These are phyloP conservation scores for Camelina sativa DNA, from an alignment of 345 rosid genomes.

Conservation along the genomic window DNA sequence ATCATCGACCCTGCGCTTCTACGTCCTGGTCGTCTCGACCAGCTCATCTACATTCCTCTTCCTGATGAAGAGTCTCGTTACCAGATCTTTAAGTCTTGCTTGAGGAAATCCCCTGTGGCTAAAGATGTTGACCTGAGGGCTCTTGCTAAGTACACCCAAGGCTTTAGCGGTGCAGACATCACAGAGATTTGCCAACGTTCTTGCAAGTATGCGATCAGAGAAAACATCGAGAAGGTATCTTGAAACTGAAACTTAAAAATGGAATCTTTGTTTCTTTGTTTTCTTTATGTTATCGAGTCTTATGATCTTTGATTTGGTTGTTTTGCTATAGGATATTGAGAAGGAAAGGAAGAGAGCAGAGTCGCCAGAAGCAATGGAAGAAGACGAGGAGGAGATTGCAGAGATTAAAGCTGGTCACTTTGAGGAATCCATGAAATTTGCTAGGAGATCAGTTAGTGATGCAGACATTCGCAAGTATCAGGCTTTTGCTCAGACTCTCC, in stretches of 20 bases:
- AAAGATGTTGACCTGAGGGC: slow-evolving; percentile 69
- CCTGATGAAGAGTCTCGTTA: slow-evolving; percentile 70
- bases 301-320: slow-evolving; percentile 3
- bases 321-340: slow-evolving; percentile 40
- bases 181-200: slow-evolving; percentile 75
- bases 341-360: slow-evolving; percentile 42
- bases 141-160: slow-evolving; percentile 62
- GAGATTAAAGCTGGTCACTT: slow-evolving; percentile 46
- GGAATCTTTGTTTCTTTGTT: not conserved
- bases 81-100: slow-evolving; percentile 62
- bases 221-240: slow-evolving; percentile 68
- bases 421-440: slow-evolving; percentile 45
- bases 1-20: slow-evolving; percentile 59
- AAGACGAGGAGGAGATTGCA: slow-evolving; percentile 60
- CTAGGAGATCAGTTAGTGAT: slow-evolving; percentile 44
- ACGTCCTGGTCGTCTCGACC: slow-evolving; percentile 71
- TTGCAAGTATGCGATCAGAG: slow-evolving; percentile 72
- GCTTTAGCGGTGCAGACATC: slow-evolving; percentile 73
- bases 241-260: not conserved
- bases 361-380: slow-evolving; percentile 48
- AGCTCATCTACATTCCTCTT: slow-evolving; percentile 72
- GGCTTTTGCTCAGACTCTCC: slow-evolving; percentile 46
- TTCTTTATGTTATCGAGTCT: not conserved
- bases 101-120: slow-evolving; percentile 65
- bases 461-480: slow-evolving; percentile 48